Percentiles rank a stretch among this genome's conserved stretches.
phyloP scores from a whole-genome alignment of 768 basidiomycete species.

The Boletellus emodensis region DNA sequence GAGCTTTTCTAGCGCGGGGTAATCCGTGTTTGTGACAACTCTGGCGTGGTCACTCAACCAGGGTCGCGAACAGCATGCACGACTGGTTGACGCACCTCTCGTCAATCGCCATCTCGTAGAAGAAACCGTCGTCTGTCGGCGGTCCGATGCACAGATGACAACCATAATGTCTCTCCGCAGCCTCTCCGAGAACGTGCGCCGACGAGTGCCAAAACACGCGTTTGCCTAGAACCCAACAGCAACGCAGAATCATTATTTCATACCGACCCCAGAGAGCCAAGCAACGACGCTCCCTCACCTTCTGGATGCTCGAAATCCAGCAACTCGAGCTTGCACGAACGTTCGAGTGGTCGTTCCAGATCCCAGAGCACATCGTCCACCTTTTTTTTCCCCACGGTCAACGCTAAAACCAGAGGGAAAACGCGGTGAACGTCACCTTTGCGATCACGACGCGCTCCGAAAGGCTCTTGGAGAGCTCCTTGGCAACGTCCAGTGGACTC shows the following conservation, averaged over 20 bases:
- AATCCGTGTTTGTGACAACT: constrained; percentile 77
- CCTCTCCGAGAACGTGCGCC: constrained; percentile 96
- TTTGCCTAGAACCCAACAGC: constrained; percentile 53
- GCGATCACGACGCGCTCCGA: constrained; percentile 90
- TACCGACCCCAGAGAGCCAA: no score
- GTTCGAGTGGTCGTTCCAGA: constrained; percentile 90
- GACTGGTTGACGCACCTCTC: constrained; percentile 48
- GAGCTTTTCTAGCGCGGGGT: constrained; percentile 84
- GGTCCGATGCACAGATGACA: constrained; percentile 97
- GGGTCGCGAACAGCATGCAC: no score
- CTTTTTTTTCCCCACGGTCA: constrained; percentile 35
- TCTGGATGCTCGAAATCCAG: constrained; percentile 92
- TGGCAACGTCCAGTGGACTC: constrained; percentile 86
- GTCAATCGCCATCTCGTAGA: constrained; percentile 96
- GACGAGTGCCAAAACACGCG: constrained; percentile 99
- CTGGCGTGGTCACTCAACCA: constrained; percentile 33
- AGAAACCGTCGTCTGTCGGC: constrained; percentile 97
- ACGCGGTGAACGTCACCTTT: constrained; percentile 47
- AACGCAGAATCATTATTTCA: no score
- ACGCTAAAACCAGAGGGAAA: not conserved
- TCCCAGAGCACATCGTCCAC: constrained; percentile 91
- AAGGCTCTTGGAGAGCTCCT: constrained; percentile 79
- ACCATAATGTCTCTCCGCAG: constrained; percentile 93
- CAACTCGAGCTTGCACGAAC: constrained; percentile 72
- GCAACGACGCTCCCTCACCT: constrained; percentile 40